Conservation (phyloP, 2,329 filamentous ascomycete genomes). For the Phaeomoniella chlamydospora region DNA sequence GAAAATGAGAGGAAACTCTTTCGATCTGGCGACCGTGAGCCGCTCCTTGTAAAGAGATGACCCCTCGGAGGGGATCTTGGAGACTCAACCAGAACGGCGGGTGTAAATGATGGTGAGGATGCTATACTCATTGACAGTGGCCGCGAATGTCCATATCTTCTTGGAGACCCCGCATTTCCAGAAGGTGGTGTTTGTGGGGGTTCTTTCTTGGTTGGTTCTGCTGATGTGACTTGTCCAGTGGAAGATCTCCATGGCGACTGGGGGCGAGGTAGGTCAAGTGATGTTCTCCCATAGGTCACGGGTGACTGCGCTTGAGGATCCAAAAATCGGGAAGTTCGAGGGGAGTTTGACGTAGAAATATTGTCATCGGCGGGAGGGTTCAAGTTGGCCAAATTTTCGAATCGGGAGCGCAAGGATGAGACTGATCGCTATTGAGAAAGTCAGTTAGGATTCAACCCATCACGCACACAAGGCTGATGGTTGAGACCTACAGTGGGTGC, state of each 20-base stretch:
- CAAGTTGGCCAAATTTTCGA: slow-evolving; percentile 27
- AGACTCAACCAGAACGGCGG: slow-evolving; percentile 27
- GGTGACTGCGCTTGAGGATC: slow-evolving; percentile 19
- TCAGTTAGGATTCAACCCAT: too few relatives aligned
- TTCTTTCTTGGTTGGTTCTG: slow-evolving; percentile 9
- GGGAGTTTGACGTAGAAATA: slow-evolving; percentile 13
- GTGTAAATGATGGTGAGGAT: slow-evolving; percentile 24
- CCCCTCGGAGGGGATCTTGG: slow-evolving; percentile 25
- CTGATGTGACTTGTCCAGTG: slow-evolving; percentile 10
- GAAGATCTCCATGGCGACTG: slow-evolving; percentile 20
- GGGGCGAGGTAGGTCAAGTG: slow-evolving; percentile 26
- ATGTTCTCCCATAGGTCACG: slow-evolving; percentile 18
- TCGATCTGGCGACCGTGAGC: slow-evolving; percentile 11
- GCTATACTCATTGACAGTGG: slow-evolving; percentile 29
- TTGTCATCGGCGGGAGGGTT: slow-evolving; percentile 4
- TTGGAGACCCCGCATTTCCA: slow-evolving; percentile 28
- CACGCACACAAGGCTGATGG: too few relatives aligned
- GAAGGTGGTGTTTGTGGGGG: slow-evolving; percentile 12
- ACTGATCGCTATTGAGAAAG: slow-evolving; percentile 32
- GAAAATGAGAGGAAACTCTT: slow-evolving; percentile 6
- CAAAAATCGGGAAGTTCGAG: slow-evolving; percentile 14
- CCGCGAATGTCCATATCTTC: slow-evolving; percentile 44
- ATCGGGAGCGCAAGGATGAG: slow-evolving; percentile 32
- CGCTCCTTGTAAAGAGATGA: slow-evolving; percentile 10
- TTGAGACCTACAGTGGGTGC: not conserved